These are phyloP conservation scores for Globisporangium acanthophoron DNA, from an alignment of 352 stramenopile species.

Conservation along the genomic window DNA sequence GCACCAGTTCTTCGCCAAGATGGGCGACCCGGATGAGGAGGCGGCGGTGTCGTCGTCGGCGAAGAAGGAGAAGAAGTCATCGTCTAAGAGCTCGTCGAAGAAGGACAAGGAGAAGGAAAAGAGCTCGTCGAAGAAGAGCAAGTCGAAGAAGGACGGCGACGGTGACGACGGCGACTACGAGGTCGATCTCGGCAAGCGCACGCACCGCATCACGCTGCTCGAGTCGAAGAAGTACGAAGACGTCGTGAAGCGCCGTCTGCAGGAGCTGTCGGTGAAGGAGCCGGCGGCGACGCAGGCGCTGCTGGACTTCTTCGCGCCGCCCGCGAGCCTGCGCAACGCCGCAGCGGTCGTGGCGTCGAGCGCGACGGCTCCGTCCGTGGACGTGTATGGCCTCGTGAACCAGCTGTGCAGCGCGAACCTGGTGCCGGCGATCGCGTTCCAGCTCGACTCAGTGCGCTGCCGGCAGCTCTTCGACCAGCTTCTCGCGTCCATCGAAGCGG, in stretches of 20 bases:
- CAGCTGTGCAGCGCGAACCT: slow-evolving; percentile 54
- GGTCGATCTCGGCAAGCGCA: slow-evolving; percentile 66
- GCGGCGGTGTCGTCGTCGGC: slow-evolving; percentile 4
- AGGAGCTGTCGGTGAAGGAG: slow-evolving; percentile 84
- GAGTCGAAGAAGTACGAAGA: slow-evolving; percentile 98
- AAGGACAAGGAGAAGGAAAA: slow-evolving; percentile 54
- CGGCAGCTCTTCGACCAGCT: slow-evolving; percentile 84
- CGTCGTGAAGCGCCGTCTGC: slow-evolving; percentile 91
- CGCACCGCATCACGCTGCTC: slow-evolving; percentile 95
- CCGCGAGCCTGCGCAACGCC: slow-evolving; percentile 54
- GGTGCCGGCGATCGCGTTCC: slow-evolving; percentile 83
- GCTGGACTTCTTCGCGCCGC: slow-evolving; percentile 75
- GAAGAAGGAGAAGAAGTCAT: slow-evolving; percentile 28
- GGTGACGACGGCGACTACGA: slow-evolving; percentile 59
- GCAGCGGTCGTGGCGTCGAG: slow-evolving; percentile 42
- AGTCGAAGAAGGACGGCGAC: slow-evolving; percentile 55
- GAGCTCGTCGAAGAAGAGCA: slow-evolving; percentile 37
- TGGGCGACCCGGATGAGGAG: slow-evolving; percentile 27
- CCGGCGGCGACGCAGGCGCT: slow-evolving; percentile 84
- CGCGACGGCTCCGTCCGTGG: slow-evolving; percentile 49
- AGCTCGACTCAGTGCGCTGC: slow-evolving; percentile 85
- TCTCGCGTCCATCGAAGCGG: slow-evolving; percentile 61
- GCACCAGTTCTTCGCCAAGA: slow-evolving; percentile 89
- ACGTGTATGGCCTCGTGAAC: slow-evolving; percentile 68
- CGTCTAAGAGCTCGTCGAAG: slow-evolving; percentile 20